Evolutionary conservation across 306 rosid genomes (phyloP), one percentile per base, ranked within the genome.

Genomic region (Nissolia schottii): DNA sequence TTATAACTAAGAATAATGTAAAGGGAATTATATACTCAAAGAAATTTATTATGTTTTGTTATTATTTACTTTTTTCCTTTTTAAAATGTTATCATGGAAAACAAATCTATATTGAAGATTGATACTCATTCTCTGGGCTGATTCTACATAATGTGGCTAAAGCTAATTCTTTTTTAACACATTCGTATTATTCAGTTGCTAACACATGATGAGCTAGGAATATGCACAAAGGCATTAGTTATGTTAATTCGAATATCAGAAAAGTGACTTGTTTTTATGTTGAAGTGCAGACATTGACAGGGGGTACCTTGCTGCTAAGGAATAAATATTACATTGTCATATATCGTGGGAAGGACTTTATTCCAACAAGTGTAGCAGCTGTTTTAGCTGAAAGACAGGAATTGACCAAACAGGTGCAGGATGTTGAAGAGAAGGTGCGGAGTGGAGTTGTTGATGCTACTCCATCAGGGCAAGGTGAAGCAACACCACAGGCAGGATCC

Each of bases 271-370:
- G 57, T 37, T 69, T 64, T 48, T 34, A 29, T 78, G 66, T 77
- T 70, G 58, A 55, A 62, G 63, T 78, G 77, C 96, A 95, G 99
- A 75, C 41, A 19, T 88, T 95, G 79, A 95, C 99, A 40, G 96
- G 97, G 70, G 99, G 99, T 32, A 87, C 87, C 79, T 83, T 95
- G 85, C 85, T 95, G 41, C 91, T 92, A 74, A 86, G 99, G 85
- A 88, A 95, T 85, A 91, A 86, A 75, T 95, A 85, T 80, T 91
- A 83, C 83, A 88, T 95, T 75, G 96, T 95, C 72, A 85, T 91
- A 49, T 95, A 85, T 79, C 96, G 99, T 4, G 97, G 97, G 58
- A 95, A 95, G 80, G 99, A 95, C 86, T 95, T 95, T 77, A 81
- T 95, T 60, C 96, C 99, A 45, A 81, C 96, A 58, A 80, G 74